A percentile compares a stretch with the other conserved stretches of the same genome.
Evolutionary conservation across 2,329 filamentous ascomycete species (phyloP).

Genomic region (Fusarium sp.): DNA sequence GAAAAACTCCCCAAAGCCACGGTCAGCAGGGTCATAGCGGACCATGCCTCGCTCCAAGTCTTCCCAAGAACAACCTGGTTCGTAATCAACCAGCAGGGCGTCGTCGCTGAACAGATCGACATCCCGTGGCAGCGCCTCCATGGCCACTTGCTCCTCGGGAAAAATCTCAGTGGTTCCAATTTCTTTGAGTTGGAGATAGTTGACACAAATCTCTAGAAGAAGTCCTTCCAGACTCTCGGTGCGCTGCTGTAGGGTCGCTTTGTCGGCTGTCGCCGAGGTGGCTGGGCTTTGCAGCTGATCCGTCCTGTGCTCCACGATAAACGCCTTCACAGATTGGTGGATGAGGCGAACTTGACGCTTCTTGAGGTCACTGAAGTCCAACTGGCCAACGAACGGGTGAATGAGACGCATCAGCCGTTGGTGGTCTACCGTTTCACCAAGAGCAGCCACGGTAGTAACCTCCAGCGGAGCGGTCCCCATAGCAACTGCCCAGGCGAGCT

Average conservation of each 20-base stretch:
- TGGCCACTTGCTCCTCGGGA: constrained; percentile 41
- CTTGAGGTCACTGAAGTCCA: constrained; percentile 20
- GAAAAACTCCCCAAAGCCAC: constrained; percentile 43
- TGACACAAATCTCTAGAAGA: constrained; percentile 43
- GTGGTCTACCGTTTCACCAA: constrained; percentile 36
- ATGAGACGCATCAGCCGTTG: constrained; percentile 40
- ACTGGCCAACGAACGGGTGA: constrained; percentile 31
- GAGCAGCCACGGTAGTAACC: constrained; percentile 37
- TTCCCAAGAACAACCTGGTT: constrained; percentile 44
- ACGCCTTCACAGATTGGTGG: constrained; percentile 35
- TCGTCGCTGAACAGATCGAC: constrained; percentile 40
- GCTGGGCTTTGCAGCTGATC: constrained; percentile 17
- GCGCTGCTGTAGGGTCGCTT: constrained; percentile 20
- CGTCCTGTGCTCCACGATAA: constrained; percentile 2
- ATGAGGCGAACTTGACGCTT: constrained; percentile 31
- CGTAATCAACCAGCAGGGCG: constrained; percentile 26
- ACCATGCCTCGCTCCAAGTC: constrained; percentile 47
- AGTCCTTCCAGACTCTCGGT: constrained; percentile 35
- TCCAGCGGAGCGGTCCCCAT: constrained; percentile 26
- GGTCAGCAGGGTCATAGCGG: constrained; percentile 37
- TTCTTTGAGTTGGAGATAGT: constrained; percentile 44
- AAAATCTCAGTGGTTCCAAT: constrained; percentile 44
- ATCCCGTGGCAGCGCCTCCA: constrained; percentile 19
- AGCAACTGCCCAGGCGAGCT: constrained; percentile 46
- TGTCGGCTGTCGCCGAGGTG: neutral